phyloP scores from a whole-genome alignment of 805 yeast species.

The Priceomyces medius region DNA sequence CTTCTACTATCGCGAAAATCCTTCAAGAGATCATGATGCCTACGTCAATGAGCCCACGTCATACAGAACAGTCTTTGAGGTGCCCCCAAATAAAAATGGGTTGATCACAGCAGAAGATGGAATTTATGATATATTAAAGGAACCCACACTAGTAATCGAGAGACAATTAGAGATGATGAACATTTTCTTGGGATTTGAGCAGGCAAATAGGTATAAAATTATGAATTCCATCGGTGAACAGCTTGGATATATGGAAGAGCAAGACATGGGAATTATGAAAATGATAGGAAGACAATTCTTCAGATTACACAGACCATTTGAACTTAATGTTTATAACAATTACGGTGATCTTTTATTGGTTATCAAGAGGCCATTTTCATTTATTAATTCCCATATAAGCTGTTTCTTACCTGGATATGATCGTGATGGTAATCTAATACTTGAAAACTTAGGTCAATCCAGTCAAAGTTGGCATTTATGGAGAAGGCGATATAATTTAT shows the following conservation, averaged over 20 bases:
- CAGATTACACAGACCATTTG: slow-evolving; percentile 82
- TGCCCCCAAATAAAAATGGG: slow-evolving; percentile 48
- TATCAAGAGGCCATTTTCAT: slow-evolving; percentile 79
- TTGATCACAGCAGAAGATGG: slow-evolving; percentile 58
- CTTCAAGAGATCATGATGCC: slow-evolving; percentile 22
- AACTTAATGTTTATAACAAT: slow-evolving; percentile 67
- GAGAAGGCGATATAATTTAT: slow-evolving; percentile 86
- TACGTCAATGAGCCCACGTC: slow-evolving; percentile 27
- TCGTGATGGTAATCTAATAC: slow-evolving; percentile 32
- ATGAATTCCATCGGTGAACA: slow-evolving; percentile 72
- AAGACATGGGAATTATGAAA: slow-evolving; percentile 68
- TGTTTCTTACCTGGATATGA: slow-evolving; percentile 59
- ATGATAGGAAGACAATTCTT: slow-evolving; percentile 80
- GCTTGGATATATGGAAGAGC: slow-evolving; percentile 79
- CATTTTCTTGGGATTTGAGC: slow-evolving; percentile 85
- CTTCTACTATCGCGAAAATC: slow-evolving; percentile 28
- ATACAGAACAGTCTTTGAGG: slow-evolving; percentile 29
- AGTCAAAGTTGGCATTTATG: slow-evolving; percentile 94
- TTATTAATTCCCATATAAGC: slow-evolving; percentile 85
- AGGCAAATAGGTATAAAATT: slow-evolving; percentile 76
- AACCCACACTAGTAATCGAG: slow-evolving; percentile 85
- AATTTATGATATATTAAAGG: slow-evolving; percentile 58
- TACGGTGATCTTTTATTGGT: slow-evolving; percentile 60
- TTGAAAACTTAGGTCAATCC: slow-evolving; percentile 72
- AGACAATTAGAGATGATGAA: slow-evolving; percentile 88